Evolutionary conservation across 1,284 basidiomycete species (phyloP), one percentile per base, ranked within the genome.

Genomic region (Naganishia sp.): DNA sequence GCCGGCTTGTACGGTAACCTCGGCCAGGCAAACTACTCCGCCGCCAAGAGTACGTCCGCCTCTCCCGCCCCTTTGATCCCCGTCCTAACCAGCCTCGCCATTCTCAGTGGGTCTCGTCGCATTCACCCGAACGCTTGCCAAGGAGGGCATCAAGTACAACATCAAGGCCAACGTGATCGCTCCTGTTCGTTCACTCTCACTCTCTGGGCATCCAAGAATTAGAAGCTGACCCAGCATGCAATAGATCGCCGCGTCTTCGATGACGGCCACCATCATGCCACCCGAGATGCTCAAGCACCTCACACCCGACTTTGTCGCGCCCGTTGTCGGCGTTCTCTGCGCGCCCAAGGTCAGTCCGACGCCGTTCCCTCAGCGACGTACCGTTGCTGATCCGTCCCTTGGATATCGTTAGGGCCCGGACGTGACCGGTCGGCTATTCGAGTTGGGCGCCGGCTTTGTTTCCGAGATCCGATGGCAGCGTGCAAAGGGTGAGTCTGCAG

Each of bases 231-330:
- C 39, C 28, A 13, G 28, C 63, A 25, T 25, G 54, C 59, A 39
- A 1, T 36, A 94, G 88, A 88, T 93, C 72, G 94, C 94, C 33
- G 94, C 94, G 0, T 94, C 92, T 6, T 86, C 87, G 36, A 95
- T 97, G 91, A 94, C 92, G 3, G 92, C 88, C 73, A 95, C 93
- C 0, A 83, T 97, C 75, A 93, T 98, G 90, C 93, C 95, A 16
- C 90, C 91, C n/a, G 95, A 99, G 70, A 89, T 98, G 86, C 87
- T 99, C 69, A 89, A 87, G 59, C 89, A 92, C 74, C 82, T 99
- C 63, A 92, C 91, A 85, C 96, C 96, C 43, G 91, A 93, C 75
- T 93, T 89, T 71, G 90, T 99, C 55, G 94, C 93, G 1, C 94
- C 96, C 2, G 88, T 99, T 69, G 92, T 97, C 54, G 88, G 85